A percentile compares a stretch with the other conserved stretches of the same genome.
These are phyloP conservation scores for Xerophyta viscosa DNA, from an alignment of 106 monocot species.

Conservation along the genomic window DNA sequence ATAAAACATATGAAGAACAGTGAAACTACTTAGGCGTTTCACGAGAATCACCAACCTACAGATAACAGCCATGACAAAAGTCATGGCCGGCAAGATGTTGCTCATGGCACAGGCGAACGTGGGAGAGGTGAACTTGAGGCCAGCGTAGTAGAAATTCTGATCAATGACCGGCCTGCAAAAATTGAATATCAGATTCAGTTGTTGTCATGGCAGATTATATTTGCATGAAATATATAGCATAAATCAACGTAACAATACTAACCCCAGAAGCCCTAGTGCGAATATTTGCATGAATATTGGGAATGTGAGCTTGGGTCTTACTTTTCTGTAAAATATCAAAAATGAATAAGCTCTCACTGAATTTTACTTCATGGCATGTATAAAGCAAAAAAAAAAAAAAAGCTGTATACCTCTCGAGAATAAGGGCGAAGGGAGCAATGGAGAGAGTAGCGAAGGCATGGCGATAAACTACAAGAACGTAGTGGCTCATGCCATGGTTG, in stretches of 20 bases:
- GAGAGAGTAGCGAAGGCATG: constrained; percentile 77
- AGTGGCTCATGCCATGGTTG: constrained; percentile 84
- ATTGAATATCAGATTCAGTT: background rate
- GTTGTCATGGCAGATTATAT: background rate
- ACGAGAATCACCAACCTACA: constrained; percentile 40
- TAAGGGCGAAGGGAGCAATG: constrained; percentile 77
- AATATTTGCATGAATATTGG: constrained; percentile 66
- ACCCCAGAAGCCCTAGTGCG: constrained; percentile 53
- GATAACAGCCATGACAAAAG: constrained; percentile 56
- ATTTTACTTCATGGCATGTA: too few relatives aligned
- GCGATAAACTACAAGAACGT: constrained; percentile 78
- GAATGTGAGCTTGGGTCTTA: constrained; percentile 55
- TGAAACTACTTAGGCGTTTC: too few relatives aligned
- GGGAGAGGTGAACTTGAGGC: constrained; percentile 59
- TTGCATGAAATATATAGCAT: background rate
- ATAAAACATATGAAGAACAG: too few relatives aligned
- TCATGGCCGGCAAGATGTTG: constrained; percentile 81
- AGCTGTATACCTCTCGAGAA: constrained; percentile 61
- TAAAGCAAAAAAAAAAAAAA: too few relatives aligned
- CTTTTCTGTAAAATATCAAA: constrained; percentile 34
- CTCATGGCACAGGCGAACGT: constrained; percentile 81
- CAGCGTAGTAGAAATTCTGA: constrained; percentile 80
- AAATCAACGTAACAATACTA: background rate
- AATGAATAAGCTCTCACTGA: background rate
- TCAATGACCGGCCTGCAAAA: constrained; percentile 59